Base-by-base conservation (phyloP, 331 rosid species). In the Telfairia occidentalis region DNA sequence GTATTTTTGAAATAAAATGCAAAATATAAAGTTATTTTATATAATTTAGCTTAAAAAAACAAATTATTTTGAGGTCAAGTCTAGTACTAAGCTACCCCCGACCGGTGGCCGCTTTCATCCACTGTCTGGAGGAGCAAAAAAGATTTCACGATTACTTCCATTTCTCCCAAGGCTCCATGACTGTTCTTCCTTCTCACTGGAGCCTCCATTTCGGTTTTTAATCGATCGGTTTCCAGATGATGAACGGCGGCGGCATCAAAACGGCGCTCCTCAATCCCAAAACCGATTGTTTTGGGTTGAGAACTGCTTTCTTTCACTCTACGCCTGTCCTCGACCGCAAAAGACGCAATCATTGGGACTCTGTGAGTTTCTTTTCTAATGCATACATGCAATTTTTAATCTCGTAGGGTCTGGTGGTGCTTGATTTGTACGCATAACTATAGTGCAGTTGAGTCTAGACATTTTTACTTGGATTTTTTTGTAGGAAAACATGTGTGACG, bases 301-400 rank as follows among this genome's bases (percentile, higher is more conserved):
- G 79, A 80, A 80, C 82, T 57, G 87, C 90, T 38, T 80, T 89
- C 70, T 92, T 92, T 78, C 98, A 92, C 70, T 89, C 98, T 21
- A 81, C 98, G 46, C 82, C 92, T n/a, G 80, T 83, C 45, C 81
- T 90, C 57, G 87, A 87, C 71, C 90, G 98, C 71, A 91, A 83
- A 74, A 71, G 89, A 53, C 90, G 86, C 81, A 77, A 50, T 75
- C 52, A 26, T 52, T 86, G 84, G 92, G 87, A 89, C 9, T 34
- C 88, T 34, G 98, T 92, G 23, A 80, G 87, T 77, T 38, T 61
- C 78, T 63, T 77, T 48, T 49, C 42, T 50, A 64, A 9, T 72
- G 40, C 49, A 69, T 40, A 34, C 9, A 6, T 43, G 54, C 4
- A 2, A 29, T 29, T 29, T 1, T 18, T 45, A 3, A 45, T 48